A percentile compares a stretch with the other conserved stretches of the same genome.
Conservation (phyloP, 78 protist genomes). For the Dictyostelium brefeldianum region DNA sequence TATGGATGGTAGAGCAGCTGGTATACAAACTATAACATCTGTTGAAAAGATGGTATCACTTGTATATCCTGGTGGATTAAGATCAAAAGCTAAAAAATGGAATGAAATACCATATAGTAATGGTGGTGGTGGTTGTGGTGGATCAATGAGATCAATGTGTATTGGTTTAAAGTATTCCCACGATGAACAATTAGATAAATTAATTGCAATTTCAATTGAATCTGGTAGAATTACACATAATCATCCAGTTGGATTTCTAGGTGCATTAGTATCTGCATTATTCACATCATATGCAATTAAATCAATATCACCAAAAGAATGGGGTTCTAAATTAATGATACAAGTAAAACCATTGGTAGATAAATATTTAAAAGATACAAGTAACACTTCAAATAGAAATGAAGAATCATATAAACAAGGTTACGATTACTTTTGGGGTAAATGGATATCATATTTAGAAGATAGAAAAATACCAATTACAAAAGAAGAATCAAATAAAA, state of each 20-base stretch:
- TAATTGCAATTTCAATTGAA: conserved; percentile 78
- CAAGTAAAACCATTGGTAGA: conserved; percentile 40
- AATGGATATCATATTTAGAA: conserved; percentile 49
- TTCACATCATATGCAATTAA: conserved; percentile 87
- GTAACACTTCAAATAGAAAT: neutral
- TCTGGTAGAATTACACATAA: conserved; percentile 83
- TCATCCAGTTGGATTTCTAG: conserved; percentile 52
- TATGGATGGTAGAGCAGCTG: conserved; percentile 83
- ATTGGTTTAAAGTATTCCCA: conserved; percentile 74
- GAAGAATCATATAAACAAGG: conserved; percentile 16
- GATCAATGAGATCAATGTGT: conserved; percentile 85
- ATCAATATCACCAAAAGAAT: neutral
- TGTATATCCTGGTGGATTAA: too few relatives aligned
- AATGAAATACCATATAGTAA: conserved; percentile 33
- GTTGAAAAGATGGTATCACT: neutral
- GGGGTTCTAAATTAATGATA: conserved; percentile 16
- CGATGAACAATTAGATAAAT: neutral
- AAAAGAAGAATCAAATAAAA: neutral
- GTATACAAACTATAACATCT: conserved; percentile 33
- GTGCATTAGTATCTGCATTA: conserved; percentile 73
- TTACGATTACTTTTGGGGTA: conserved; percentile 33
- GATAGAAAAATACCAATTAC: conserved; percentile 26
- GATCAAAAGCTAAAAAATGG: conserved; percentile 22
- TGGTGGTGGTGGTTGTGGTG: conserved; percentile 89
- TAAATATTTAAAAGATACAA: conserved; percentile 32